Evolutionary conservation across 2,329 filamentous ascomycete genomes (phyloP), one percentile per base, ranked within the genome.

Genomic region (Fusarium irregulare): DNA sequence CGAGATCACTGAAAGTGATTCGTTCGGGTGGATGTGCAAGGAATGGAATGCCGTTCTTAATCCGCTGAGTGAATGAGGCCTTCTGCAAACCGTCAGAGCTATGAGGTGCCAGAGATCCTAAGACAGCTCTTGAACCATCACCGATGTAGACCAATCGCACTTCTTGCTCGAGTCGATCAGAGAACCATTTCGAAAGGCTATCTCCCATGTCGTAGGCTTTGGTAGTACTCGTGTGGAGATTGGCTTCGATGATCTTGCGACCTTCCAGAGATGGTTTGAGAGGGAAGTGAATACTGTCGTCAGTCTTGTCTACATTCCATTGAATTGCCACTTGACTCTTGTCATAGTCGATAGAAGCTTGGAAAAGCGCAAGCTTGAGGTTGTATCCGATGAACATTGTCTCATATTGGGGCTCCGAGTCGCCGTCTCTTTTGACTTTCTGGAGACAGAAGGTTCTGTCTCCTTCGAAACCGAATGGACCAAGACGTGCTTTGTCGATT

Each of bases 391-490:
- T 65, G 2, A 75, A n/a, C 68, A 75, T 73, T 0, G 72, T 75
- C 7, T 71, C 71, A 27, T 73, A 57, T 3, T 18, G 60, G 13
- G 53, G 3, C 0, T 53, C 44, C 0, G 56, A 48, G 1, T 46
- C 11, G 4, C 40, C 46, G 5, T 69, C 49, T 18, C 62, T 62
- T 14, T 20, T 34, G 8, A 75, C 58, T 11, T 62, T 75, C 51
- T 75, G 73, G 6, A 75, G 28, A 14, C 66, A 70, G 20, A 75
- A 75, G 0, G 73, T 75, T 13, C 73, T 68, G 4, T 75, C 73
- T 2, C 73, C 73, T 6, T 71, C 54, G 2, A 75, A 51, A 0
- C 73, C 73, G n/a, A 69, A 71, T 2, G 51, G 56, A 0, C 73
- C 58, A 0, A 75, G 45, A 0, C 34, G 49, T 5, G 71, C 73